Conservation (phyloP, 2,329 filamentous ascomycete genomes). For the Lachnellula subtilissima region DNA sequence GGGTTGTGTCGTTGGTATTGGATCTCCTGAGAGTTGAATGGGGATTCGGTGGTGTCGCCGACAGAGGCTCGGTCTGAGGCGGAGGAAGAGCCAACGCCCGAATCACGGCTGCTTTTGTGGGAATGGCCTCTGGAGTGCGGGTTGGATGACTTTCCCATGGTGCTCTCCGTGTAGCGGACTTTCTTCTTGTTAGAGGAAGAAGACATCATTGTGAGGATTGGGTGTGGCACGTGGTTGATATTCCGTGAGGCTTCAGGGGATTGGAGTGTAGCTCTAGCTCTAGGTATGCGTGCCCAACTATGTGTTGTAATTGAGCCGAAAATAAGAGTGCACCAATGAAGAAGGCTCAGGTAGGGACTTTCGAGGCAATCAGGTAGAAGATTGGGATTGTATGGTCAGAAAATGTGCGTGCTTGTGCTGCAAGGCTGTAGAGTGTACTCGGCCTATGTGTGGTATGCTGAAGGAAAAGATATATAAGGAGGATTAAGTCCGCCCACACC, state of each 20-base stretch:
- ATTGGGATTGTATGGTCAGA: not conserved
- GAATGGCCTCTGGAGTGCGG: conserved; percentile 3
- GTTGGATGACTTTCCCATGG: conserved; percentile 14
- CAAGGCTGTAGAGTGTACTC: not conserved
- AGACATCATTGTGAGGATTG: conserved; percentile 16
- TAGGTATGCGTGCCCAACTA: not conserved
- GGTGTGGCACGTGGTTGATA: conserved; percentile 1
- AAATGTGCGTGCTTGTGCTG: not conserved
- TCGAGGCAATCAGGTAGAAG: not conserved
- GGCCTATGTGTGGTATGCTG: not conserved
- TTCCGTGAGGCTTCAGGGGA: not conserved
- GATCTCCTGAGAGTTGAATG: conserved; percentile 15
- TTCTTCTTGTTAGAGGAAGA: conserved; percentile 22
- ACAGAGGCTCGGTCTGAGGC: conserved; percentile 24
- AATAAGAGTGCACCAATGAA: not conserved
- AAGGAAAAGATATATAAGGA: not conserved
- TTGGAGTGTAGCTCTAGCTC: not conserved
- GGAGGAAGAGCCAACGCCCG: conserved; percentile 21
- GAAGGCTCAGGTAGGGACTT: not conserved
- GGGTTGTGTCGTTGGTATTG: conserved; percentile 20
- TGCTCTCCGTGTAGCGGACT: conserved; percentile 23
- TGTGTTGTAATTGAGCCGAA: not conserved
- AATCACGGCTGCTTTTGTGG: conserved; percentile 21
- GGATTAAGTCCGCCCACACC: not conserved
- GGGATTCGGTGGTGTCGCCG: conserved; percentile 13